Percentiles rank a stretch among this genome's conserved stretches.
These are phyloP conservation scores for Pseudomonodictys pantanalensis DNA, from an alignment of 495 filamentous ascomycete species.

Conservation along the genomic window DNA sequence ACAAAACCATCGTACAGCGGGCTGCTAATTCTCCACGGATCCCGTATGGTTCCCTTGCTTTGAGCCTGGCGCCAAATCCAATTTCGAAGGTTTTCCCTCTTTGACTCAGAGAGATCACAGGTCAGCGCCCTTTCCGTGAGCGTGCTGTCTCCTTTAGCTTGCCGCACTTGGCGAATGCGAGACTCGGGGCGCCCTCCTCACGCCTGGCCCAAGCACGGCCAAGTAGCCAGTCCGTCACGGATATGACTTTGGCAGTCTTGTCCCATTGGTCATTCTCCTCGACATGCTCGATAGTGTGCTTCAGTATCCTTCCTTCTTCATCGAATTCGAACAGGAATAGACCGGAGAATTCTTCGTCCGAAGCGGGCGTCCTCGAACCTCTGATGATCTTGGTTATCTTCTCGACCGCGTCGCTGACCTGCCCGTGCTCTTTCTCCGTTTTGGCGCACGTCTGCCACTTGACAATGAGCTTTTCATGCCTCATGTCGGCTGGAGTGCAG, in stretches of 20 bases:
- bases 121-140: background rate
- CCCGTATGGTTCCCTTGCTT: too few species aligned
- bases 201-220: constrained; percentile 55
- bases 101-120: too few species aligned
- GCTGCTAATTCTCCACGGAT: too few species aligned
- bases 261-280: constrained; percentile 75
- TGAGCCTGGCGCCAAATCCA: too few species aligned
- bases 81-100: too few species aligned
- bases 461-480: constrained; percentile 77
- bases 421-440: constrained; percentile 41
- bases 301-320: constrained; percentile 74
- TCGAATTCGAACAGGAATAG: constrained; percentile 97
- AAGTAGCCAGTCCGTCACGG: constrained; percentile 83
- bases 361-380: constrained; percentile 37
- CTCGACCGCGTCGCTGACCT: constrained; percentile 47
- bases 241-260: constrained; percentile 68
- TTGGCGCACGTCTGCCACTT: constrained; percentile 71
- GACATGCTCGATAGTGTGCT: constrained; percentile 90
- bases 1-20: too few species aligned
- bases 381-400: constrained; percentile 51
- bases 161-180: constrained; percentile 35
- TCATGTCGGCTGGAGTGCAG: constrained; percentile 41
- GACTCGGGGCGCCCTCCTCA: constrained; percentile 40
- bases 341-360: constrained; percentile 66
- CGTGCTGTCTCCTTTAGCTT: background rate